A percentile compares a stretch with the other conserved stretches of the same genome.
Evolutionary conservation across 2,329 filamentous ascomycete genomes (phyloP).

Genomic region (Aureobasidium musti): DNA sequence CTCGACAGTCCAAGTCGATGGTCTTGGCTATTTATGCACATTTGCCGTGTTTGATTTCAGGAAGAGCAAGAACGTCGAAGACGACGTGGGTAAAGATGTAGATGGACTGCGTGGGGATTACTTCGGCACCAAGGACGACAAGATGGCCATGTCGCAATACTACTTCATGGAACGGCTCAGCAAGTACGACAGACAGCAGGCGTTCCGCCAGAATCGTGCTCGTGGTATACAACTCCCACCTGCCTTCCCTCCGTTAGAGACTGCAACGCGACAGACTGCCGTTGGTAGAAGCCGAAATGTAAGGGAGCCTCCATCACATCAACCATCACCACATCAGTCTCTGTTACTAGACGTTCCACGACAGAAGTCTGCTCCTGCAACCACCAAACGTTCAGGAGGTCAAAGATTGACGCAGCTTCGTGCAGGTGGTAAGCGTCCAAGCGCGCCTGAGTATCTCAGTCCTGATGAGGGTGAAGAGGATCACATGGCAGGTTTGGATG

Average conservation of each 20-base stretch:
- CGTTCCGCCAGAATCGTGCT: constrained; percentile 26
- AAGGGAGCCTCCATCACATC: constrained; percentile 2
- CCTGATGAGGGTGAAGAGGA: constrained; percentile 27
- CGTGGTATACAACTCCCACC: constrained; percentile 31
- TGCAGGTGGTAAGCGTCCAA: not conserved
- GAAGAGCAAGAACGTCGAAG: constrained; percentile 63
- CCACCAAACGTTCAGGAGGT: not conserved
- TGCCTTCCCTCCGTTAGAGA: constrained; percentile 30
- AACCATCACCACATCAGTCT: constrained; percentile 26
- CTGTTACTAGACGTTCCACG: constrained; percentile 29
- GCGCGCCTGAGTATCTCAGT: not conserved
- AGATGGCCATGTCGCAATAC: constrained; percentile 97
- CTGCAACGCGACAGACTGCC: constrained; percentile 26
- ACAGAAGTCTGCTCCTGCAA: not conserved
- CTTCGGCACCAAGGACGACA: constrained; percentile 91
- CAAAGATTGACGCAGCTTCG: not conserved
- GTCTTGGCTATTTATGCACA: constrained; percentile 92
- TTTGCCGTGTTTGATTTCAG: constrained; percentile 98
- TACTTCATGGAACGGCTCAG: constrained; percentile 71
- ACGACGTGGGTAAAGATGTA: constrained; percentile 43
- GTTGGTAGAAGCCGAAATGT: not conserved
- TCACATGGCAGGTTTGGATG: constrained; percentile 9
- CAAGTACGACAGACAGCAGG: constrained; percentile 30
- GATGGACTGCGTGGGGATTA: constrained; percentile 78
- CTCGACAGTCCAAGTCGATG: constrained; percentile 95